A percentile compares a stretch with the other conserved stretches of the same genome.
These are phyloP conservation scores for Globisporangium camurandrum DNA, from an alignment of 352 stramenopile species.

Conservation along the genomic window DNA sequence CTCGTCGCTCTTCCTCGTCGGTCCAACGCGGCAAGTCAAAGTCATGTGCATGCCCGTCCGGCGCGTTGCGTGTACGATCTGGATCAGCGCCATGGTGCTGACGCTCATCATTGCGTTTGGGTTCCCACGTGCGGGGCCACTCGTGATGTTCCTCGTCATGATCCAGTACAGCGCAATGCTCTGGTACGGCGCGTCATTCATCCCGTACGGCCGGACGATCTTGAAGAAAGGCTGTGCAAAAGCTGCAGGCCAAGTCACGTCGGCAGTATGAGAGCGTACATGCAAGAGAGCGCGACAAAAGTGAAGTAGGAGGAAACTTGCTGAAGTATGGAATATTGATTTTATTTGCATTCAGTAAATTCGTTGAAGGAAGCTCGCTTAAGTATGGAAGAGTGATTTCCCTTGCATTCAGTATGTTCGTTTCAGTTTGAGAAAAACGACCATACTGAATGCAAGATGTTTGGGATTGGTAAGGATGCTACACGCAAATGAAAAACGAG, in stretches of 20 bases:
- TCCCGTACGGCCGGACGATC: conserved; percentile 72
- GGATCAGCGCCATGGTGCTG: conserved; percentile 62
- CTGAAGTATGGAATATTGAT: conserved; percentile 1
- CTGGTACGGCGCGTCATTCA: conserved; percentile 77
- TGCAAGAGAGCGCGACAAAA: not conserved
- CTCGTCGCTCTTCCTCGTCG: conserved; percentile 74
- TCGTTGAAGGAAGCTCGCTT: no score
- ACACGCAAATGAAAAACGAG: no score
- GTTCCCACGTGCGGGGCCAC: conserved; percentile 51
- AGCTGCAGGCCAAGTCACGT: conserved; percentile 33
- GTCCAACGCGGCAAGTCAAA: conserved; percentile 56
- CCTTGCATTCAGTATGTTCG: no score
- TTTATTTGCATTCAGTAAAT: no score
- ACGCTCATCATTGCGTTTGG: conserved; percentile 73
- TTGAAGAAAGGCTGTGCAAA: conserved; percentile 67
- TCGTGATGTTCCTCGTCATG: conserved; percentile 70
- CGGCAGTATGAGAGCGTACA: conserved; percentile 16
- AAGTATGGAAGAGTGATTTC: no score
- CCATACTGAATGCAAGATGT: no score
- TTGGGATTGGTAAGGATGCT: no score
- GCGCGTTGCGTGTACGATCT: conserved; percentile 70
- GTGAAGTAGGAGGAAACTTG: not conserved
- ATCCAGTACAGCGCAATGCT: conserved; percentile 78
- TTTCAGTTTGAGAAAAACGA: no score
- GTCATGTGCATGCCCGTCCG: conserved; percentile 84